Base-by-base conservation (phyloP, 331 rosid species). In the Dryas integrifolia region DNA sequence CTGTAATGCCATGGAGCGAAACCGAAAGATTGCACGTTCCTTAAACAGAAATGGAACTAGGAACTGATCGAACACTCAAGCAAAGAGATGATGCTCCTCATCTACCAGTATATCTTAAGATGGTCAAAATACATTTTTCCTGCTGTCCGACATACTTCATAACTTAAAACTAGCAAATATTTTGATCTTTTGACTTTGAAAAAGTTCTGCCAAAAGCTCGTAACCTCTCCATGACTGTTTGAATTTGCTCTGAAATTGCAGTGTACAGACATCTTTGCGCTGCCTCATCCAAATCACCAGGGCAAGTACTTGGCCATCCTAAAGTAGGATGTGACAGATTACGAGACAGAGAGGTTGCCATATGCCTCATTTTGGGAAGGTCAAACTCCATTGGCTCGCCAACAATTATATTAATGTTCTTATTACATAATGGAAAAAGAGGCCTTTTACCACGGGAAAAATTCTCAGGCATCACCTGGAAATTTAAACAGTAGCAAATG, bases 381-480 rank as follows among this genome's bases (percentile, higher is more conserved):
- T 90, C 90, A 65, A 90, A 83, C 53, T 89, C 84, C 63, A 95
- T 82, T 16, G 97, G 97, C 73, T 89, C 87, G 8, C 98, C 98
- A 58, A 95, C 73, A 69, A 83, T 30, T 65, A 95, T 89, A 63
- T 78, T 64, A 46, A 95, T 73, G 65, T 85, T 86, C 90, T 90
- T 95, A 65, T 87, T 80, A 52, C 96, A 78, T 55, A 95, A 75
- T 4, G 98, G 99, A 61, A 95, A 40, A 12, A 74, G 91, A 77
- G 99, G 90, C 73, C 98, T 85, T 86, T 88, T 90, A 76, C 89
- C 93, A 70, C 83, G 86, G 43, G 73, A 47, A 76, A 21, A 88
- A 10, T 92, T 88, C 82, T 89, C 93, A 40, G 99, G 99, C 98
- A 95, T 90, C 81, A 92, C 89, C 97, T 91, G 81, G 26, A 72